Percentiles rank a stretch among this genome's conserved stretches.
Conservation (phyloP, 495 filamentous ascomycete genomes). For the Hypoxylon intermedium region DNA sequence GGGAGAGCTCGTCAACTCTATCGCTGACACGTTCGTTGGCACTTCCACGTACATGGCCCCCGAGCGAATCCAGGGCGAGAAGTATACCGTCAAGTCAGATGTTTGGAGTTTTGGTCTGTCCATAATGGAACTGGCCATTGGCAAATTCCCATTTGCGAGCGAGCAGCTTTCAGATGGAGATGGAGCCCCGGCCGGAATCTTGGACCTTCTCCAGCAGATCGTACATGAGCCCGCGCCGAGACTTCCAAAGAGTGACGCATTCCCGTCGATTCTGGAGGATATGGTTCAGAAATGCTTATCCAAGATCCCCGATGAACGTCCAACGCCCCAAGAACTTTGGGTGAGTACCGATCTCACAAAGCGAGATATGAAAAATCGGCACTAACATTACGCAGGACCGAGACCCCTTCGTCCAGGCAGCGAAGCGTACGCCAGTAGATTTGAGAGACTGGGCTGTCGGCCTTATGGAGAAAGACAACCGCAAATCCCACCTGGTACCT, state of each 20-base stretch:
- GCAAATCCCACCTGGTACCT: slow-evolving; percentile 86
- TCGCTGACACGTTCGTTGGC: slow-evolving; percentile 96
- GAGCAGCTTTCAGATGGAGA: slow-evolving; percentile 69
- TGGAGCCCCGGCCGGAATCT: slow-evolving; percentile 87
- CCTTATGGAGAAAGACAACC: slow-evolving; percentile 89
- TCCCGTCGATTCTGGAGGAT: slow-evolving; percentile 91
- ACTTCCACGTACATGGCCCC: slow-evolving; percentile 99
- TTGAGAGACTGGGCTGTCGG: slow-evolving; percentile 87
- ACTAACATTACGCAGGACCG: slow-evolving; percentile 67
- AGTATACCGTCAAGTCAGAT: slow-evolving; percentile 97
- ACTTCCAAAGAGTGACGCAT: slow-evolving; percentile 95
- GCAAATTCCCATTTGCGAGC: slow-evolving; percentile 88
- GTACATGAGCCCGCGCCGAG: slow-evolving; percentile 94
- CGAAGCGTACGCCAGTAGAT: slow-evolving; percentile 91
- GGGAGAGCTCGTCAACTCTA: slow-evolving; percentile 93
- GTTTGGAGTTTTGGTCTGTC: slow-evolving; percentile 98
- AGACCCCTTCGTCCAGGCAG: slow-evolving; percentile 91
- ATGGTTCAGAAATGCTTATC: slow-evolving; percentile 95
- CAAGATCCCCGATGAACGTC: slow-evolving; percentile 84
- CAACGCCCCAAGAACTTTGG: slow-evolving; percentile 87
- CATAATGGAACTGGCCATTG: slow-evolving; percentile 96
- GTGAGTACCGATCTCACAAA: slow-evolving; percentile 49
- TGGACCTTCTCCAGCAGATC: slow-evolving; percentile 96
- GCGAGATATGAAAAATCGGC: neutral
- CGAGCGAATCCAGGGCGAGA: slow-evolving; percentile 93